Evolutionary conservation across 371 early-diverging fungal genomes (phyloP), one percentile per base, ranked within the genome.

Genomic region (Entomophthora muscae): DNA sequence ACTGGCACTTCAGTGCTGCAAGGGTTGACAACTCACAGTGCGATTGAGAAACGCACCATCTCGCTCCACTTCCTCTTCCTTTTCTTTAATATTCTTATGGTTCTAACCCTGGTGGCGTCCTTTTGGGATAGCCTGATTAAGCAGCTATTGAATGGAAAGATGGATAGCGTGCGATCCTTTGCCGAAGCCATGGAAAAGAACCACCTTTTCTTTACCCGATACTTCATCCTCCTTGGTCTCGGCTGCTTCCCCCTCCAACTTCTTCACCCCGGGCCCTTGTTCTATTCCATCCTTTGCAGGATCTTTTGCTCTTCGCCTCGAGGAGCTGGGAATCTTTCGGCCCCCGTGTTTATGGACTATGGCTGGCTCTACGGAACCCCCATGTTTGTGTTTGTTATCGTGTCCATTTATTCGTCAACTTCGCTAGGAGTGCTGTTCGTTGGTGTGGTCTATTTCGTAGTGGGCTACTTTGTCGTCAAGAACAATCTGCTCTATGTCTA

Each of bases 401-500:
- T 88, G 22, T 58, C 91, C 33, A 83, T 86, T 0, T 95, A 95
- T 71, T 84, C 90, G n/a, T 81, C 83, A n/a, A 86, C 93, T 31
- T 83, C 88, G 59, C 96, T 94, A 0, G 67, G 93, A 17, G 85
- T 93, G 26, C 73, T 93, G 22, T 71, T 87, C 2, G 86, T 92
- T 68, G 86, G 86, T 1, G 67, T 83, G 1, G 66, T 87, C 1
- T 94, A 89, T 68, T 95, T 82, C 72, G 69, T 75, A 2, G 66
- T 90, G 29, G 90, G 85, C 0, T 78, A 85, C 42, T 72, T 83
- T 12, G 79, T 85, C 1, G 86, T 80, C 76, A 89, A 91, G 63
- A 87, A 90, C 65, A 79, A 83, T 63, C 74, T 84, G 56, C 73
- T 85, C 52, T 91, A 86, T 68, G 88, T 89, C 7, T 88, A 91